Evolutionary conservation across 1,284 basidiomycete species (phyloP), one percentile per base, ranked within the genome.

Genomic region (Pseudozyma hubeiensis): DNA sequence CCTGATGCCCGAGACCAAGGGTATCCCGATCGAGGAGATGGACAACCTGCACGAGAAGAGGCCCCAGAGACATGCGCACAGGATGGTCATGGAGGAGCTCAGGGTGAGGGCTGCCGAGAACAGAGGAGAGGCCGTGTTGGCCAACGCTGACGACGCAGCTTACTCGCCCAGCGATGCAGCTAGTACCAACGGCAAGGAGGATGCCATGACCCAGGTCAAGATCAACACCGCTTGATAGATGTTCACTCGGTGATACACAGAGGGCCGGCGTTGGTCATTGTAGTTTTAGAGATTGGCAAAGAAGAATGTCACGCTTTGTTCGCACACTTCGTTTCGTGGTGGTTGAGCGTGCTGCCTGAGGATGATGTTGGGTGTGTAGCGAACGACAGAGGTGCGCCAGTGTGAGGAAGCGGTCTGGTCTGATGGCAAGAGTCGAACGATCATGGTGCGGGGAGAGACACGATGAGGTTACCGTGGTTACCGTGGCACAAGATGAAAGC

Each of bases 1-100:
- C 67, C 54, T 86, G 62, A 89, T 93, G 0, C 91, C 91, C 1
- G 91, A 93, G 85, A 93, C 92, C 13, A 90, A 90, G 34, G 89
- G 90, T 56, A 85, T 91, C 3, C 89, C 91, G 8, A 84, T 92
- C 1, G 91, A 93, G 75, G 91, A 92, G 81, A 89, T 92, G 59
- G 75, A 78, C 50, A 60, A 58, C 33, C 53, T 72, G 11, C 64
- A 70, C 45, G 44, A 16, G 8, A 72, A 59, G 41, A 17, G 66
- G 16, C 75, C 70, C 4, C 33, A 29, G 19, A 24, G 70, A 14
- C 44, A 54, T 19, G 70, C 70, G 1, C 70, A 73, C 46, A 24
- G 29, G 13, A 29, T 48, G 35, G 51, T 64, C 4, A 29, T 73
- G 29, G 64, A 73, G 16, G 70, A 73, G 45, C 57, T 73, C 7